Conservation (phyloP, 345 rosid species). For the Cardamine resedifolia region DNA sequence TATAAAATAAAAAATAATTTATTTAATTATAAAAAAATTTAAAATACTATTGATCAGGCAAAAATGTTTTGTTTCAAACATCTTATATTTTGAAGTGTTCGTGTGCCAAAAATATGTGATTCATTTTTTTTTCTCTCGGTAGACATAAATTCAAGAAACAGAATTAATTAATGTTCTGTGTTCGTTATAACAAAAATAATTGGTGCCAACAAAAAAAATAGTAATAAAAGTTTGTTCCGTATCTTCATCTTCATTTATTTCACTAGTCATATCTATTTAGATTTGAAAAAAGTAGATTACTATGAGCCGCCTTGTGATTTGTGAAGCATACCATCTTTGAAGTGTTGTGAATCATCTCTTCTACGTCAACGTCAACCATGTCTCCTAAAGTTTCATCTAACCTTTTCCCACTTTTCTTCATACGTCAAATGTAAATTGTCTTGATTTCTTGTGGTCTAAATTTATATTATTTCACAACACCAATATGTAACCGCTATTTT, state of each 20-base stretch:
- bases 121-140: too few relatives aligned
- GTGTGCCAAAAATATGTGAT: too few relatives aligned
- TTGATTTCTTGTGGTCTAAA: not conserved
- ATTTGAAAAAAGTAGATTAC: not conserved
- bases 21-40: too few relatives aligned
- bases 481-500: not conserved
- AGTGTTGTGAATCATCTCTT: conserved; percentile 30
- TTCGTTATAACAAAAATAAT: not conserved
- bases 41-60: too few relatives aligned
- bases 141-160: not conserved
- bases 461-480: not conserved
- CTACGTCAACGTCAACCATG: conserved; percentile 37
- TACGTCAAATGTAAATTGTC: not conserved
- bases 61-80: too few relatives aligned
- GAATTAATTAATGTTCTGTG: not conserved
- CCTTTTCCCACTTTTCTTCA: not conserved
- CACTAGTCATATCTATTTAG: not conserved
- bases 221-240: not conserved
- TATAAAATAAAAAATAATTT: too few relatives aligned
- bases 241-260: not conserved
- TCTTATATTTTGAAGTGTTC: too few relatives aligned
- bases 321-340: conserved; percentile 29
- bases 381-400: conserved; percentile 17
- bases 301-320: conserved; percentile 28
- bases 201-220: too few relatives aligned